Percentiles rank a stretch among this genome's conserved stretches.
Evolutionary conservation across 2,329 filamentous ascomycete species (phyloP).

Genomic region (Plectosphaerella sp.): DNA sequence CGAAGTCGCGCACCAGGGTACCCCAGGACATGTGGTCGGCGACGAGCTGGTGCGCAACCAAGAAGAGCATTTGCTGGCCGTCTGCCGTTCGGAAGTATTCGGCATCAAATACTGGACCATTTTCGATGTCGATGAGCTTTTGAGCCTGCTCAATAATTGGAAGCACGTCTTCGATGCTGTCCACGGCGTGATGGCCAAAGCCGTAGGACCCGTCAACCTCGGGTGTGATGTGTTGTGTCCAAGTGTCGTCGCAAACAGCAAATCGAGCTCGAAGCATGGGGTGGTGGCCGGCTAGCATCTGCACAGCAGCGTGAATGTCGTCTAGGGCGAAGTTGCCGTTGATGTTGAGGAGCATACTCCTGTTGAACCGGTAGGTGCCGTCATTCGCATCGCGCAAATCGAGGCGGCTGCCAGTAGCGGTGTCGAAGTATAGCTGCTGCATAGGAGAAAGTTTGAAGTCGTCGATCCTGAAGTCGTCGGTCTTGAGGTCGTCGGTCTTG

Average conservation of each 20-base stretch:
- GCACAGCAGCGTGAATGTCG: slow-evolving; percentile 42
- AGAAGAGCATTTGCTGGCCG: slow-evolving; percentile 41
- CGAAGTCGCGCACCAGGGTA: slow-evolving; percentile 43
- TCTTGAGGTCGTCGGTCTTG: too few relatives aligned
- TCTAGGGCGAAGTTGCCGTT: slow-evolving; percentile 33
- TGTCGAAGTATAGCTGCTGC: slow-evolving; percentile 50
- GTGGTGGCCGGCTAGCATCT: slow-evolving; percentile 44
- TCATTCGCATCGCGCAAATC: slow-evolving; percentile 21
- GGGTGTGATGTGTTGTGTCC: slow-evolving; percentile 40
- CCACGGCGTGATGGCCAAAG: slow-evolving; percentile 35
- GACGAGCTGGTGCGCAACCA: slow-evolving; percentile 47
- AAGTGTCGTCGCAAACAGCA: slow-evolving; percentile 28
- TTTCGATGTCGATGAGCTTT: slow-evolving; percentile 39
- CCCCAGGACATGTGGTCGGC: slow-evolving; percentile 48
- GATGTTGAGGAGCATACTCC: slow-evolving; percentile 42
- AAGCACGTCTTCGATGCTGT: slow-evolving; percentile 35
- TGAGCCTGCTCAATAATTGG: slow-evolving; percentile 36
- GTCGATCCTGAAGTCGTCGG: slow-evolving; percentile 24
- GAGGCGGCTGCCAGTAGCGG: slow-evolving; percentile 32
- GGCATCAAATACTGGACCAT: slow-evolving; percentile 45
- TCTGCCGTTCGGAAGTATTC: slow-evolving; percentile 42
- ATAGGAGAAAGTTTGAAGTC: slow-evolving; percentile 46
- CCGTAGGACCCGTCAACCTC: slow-evolving; percentile 36
- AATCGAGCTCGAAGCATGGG: slow-evolving; percentile 48
- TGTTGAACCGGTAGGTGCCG: slow-evolving; percentile 43